Base-by-base conservation (phyloP, 2,329 filamentous ascomycete genomes). In the Cladosporium oxysporum region DNA sequence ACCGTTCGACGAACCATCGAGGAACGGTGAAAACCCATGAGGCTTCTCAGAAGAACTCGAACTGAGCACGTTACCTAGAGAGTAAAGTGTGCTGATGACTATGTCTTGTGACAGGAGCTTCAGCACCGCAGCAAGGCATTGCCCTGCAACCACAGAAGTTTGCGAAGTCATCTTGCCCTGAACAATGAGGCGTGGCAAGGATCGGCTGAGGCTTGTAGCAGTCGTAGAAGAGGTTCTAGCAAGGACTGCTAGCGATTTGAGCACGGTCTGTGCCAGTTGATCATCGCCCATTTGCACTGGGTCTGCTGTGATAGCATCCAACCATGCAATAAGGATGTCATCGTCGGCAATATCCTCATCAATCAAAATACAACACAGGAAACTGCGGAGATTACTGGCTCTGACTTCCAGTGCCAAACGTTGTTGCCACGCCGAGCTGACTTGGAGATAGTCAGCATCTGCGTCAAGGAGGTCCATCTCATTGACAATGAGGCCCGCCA, bases 21-120 rank as follows among this genome's bases (percentile, higher is more conserved):
- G 67, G 10, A 78, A 74, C 5, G 79, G 75, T 35, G 82, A 81
- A 63, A 68, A 76, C 64, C 84, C 80, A 53, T 79, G 82, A 50
- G 82, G 80, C 68, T 83, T 83, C 33, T 87, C 85, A 37, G 79
- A 80, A 7, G 84, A 83, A 57, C 86, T 88, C 5, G 92, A 89
- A 71, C 93, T 97, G 16, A 99, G 83, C 4, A 97, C 90, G 75
- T 99, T 99, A 23, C 95, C 95, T n/a, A 99, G 84, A 0, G 93
- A 95, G 79, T 99, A 99, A 11, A 99, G 83, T 0, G 93, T 98
- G 5, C 93, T 96, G 70, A 99, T 98, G 41, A 97, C 87, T 41
- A 93, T 90, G 81, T 99, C 95, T 72, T 96, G 91, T 1, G 95
- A 96, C 14, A 98, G 84, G 72, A 90, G 84, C 71, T 89, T 90